A percentile compares a stretch with the other conserved stretches of the same genome.
phyloP scores from a whole-genome alignment of 805 yeast species.

The Saccharomycopsis capsularis region DNA sequence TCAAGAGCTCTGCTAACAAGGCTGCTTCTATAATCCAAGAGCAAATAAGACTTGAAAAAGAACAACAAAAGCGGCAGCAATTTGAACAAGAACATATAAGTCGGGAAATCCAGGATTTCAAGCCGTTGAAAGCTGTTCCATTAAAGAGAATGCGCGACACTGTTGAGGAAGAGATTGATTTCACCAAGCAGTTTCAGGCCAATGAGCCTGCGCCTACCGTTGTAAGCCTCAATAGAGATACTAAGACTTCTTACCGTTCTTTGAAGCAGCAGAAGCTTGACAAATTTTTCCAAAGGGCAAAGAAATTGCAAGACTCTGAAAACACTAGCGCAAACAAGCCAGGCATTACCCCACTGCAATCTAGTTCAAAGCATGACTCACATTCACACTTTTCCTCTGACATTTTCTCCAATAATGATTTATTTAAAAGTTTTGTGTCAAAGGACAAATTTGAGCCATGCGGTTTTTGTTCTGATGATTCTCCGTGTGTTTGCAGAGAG shows the following conservation, averaged over 20 bases:
- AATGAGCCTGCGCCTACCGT: background rate
- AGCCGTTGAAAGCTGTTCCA: constrained; percentile 6
- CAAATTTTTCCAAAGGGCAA: constrained; percentile 10
- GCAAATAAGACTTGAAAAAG: constrained; percentile 2
- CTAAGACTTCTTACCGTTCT: background rate
- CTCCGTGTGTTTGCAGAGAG: constrained; percentile 89
- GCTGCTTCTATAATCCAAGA: constrained; percentile 2
- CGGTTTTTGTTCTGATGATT: constrained; percentile 89
- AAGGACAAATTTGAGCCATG: constrained; percentile 49
- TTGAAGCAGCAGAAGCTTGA: constrained; percentile 21
- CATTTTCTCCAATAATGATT: constrained; percentile 12
- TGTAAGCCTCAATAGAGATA: background rate
- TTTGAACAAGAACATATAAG: background rate
- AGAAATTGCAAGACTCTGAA: background rate
- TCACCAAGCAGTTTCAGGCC: constrained; percentile 10
- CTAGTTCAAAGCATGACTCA: background rate
- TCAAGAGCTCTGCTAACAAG: constrained; percentile 23
- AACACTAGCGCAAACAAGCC: background rate
- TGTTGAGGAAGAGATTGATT: constrained; percentile 13
- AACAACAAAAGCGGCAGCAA: no score
- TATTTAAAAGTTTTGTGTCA: constrained; percentile 13
- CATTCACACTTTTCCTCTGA: constrained; percentile 5
- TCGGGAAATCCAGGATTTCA: background rate
- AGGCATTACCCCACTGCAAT: background rate
- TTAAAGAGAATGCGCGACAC: constrained; percentile 12